These are phyloP conservation scores for Lecanicillium sp. DNA, from an alignment of 2,329 filamentous ascomycete genomes.

Conservation along the genomic window DNA sequence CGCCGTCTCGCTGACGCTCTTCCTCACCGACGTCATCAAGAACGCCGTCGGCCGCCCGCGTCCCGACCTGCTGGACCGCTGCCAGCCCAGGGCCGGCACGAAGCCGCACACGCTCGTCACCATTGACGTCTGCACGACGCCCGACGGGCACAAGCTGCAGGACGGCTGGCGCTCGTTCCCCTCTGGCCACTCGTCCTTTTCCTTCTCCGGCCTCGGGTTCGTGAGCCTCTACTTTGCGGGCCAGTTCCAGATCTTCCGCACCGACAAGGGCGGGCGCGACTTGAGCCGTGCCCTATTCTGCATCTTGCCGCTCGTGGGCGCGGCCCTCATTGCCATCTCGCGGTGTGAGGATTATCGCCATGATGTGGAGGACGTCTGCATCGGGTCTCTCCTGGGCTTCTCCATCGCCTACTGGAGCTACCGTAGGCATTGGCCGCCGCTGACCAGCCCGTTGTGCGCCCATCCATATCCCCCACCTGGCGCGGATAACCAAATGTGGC, in stretches of 20 bases:
- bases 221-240: constrained; percentile 64
- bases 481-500: constrained; percentile 30
- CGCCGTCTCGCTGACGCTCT: constrained; percentile 66
- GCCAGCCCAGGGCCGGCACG: constrained; percentile 57
- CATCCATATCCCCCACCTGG: constrained; percentile 50
- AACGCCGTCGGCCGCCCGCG: constrained; percentile 74
- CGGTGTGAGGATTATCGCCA: constrained; percentile 66
- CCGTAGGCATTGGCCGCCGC: constrained; percentile 54
- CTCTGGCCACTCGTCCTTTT: constrained; percentile 72
- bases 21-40: constrained; percentile 88
- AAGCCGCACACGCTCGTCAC: constrained; percentile 50
- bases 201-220: constrained; percentile 74
- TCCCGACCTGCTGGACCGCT: constrained; percentile 63
- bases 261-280: constrained; percentile 40
- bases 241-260: constrained; percentile 53
- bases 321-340: constrained; percentile 62
- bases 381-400: constrained; percentile 55
- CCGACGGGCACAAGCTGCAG: constrained; percentile 61
- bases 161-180: constrained; percentile 84
- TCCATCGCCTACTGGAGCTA: constrained; percentile 60
- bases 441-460: constrained; percentile 47
- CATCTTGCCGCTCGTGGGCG: constrained; percentile 53
- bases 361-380: constrained; percentile 63
- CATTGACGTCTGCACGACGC: constrained; percentile 67
- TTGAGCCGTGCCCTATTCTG: constrained; percentile 52